phyloP scores from a whole-genome alignment of 2,329 filamentous ascomycete genomes.

The Fusarium sp. region DNA sequence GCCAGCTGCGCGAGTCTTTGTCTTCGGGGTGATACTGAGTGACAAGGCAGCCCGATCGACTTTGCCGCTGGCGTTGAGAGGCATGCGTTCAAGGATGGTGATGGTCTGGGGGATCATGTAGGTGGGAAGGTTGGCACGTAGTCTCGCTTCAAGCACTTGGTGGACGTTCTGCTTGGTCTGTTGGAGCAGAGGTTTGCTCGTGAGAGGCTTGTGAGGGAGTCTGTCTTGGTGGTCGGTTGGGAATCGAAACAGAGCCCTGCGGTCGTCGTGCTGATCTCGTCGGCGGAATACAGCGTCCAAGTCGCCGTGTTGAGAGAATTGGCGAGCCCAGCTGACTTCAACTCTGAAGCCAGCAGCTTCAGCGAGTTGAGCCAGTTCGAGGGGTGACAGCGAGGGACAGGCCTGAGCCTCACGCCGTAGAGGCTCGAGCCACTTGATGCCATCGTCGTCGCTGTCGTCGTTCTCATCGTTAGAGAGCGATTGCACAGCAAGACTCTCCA shows the following conservation, averaged over 20 bases:
- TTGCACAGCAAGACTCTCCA: conserved; percentile 39
- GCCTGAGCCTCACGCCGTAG: background rate
- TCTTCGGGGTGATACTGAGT: background rate
- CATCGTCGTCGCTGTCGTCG: background rate
- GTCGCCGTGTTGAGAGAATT: conserved; percentile 43
- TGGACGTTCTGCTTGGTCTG: background rate
- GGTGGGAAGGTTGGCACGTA: background rate
- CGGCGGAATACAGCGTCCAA: conserved; percentile 49
- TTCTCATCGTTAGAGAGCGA: background rate
- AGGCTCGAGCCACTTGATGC: background rate
- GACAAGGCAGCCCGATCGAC: conserved; percentile 8
- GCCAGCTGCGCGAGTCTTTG: background rate
- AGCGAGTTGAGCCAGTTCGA: conserved; percentile 33
- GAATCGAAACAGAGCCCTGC: conserved; percentile 37
- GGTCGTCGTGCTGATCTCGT: conserved; percentile 38
- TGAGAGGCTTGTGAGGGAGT: background rate
- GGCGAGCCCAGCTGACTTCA: conserved; percentile 58
- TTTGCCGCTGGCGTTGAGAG: conserved; percentile 14
- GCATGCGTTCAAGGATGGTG: background rate
- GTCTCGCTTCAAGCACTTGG: background rate
- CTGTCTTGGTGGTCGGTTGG: conserved; percentile 26
- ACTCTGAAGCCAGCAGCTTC: conserved; percentile 58
- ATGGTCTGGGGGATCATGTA: conserved; percentile 17
- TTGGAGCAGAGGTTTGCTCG: background rate
- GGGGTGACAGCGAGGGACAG: conserved; percentile 17